Evolutionary conservation across 2,329 filamentous ascomycete genomes (phyloP), one percentile per base, ranked within the genome.

Genomic region (Akanthomyces dipterigenus): DNA sequence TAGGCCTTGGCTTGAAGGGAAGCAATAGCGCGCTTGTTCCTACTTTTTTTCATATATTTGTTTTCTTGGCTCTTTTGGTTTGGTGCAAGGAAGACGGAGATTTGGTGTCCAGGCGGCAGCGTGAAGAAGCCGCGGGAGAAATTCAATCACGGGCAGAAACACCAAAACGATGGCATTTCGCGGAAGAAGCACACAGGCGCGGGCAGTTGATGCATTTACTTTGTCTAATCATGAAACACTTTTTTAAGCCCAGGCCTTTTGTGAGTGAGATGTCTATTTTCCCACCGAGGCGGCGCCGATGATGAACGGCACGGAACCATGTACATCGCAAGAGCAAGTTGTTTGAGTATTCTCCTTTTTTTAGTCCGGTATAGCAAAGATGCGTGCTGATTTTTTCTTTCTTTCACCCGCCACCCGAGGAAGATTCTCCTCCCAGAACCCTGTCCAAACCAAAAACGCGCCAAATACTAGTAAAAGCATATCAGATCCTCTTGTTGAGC

Each of bases 191-290:
- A 48, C 26, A 49, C 31, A 45, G 55, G 53, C 20, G 54, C 26
- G 43, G 43, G 43, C 50, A 43, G 54, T 36, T 42, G 55, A 55
- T 59, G 62, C 61, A 63, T 61, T 56, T 65, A 65, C 58, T 65
- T 61, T 65, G 63, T 65, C 63, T 65, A 43, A 61, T 36, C 18
- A 42, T 34, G 43, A 56, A 38, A 49, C 34, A 26, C 18, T 20
- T 26, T 46, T 46, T 38, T 36, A 51, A 36, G 5, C 22, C 43
- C 36, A 3, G 36, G 12, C 14, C 36, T 5, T 9, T 38, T 8
- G 36, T 9, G 12, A 38, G 36, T 38, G 36, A 16, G 5, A 38
- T 3, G 31, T 34, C 31, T 7, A 11, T 11, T 34, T 7, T 9
- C 31, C 8, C 31, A 34, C 11, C 31, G 4, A 8, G 2, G 31